Base-by-base conservation (phyloP, 306 rosid genomes). In the Abrus pulchellus region DNA sequence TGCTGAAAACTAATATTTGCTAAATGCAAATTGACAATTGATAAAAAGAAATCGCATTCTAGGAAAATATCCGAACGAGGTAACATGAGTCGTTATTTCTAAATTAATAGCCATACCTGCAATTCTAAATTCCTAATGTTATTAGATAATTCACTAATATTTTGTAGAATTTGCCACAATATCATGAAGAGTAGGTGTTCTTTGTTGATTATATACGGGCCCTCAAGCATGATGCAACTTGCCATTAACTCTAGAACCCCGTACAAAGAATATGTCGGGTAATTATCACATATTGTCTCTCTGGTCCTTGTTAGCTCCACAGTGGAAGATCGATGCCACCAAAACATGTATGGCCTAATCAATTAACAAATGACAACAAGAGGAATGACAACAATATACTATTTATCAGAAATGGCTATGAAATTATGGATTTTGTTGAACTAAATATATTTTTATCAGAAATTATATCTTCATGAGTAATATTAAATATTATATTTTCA, bases 191-290 rank as follows among this genome's bases (percentile, higher is more conserved):
- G 44, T 7, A 70, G 60, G 30, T 29, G 61, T 53, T 33, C 38
- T 40, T 71, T 64, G 45, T 7, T 71, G 34, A 67, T 50, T 60
- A 48, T 81, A 66, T 45, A 64, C 1, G 76, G 69, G 52, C 56
- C 71, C 60, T 67, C 74, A 60, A 55, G 70, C 53, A 73, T 74
- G 69, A 43, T 74, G 75, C 80, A 74, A 80, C 66, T 56, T 75
- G 72, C 55, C 64, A 82, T 57, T 52, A 54, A 14, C 30, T 72
- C 47, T 60, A 79, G 34, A 60, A 73, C 1, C 9, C 27, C 9
- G 76, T 72, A 66, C 72, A 60, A 74, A 63, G 69, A 79, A 50
- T 74, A 64, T 74, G 69, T 48, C 81, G 41, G 78, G 68, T 27
- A 52, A 68, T 79, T 29, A 80, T 67, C 72, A 67, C 47, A n/a